Percentiles rank a stretch among this genome's conserved stretches.
Conservation (phyloP, 106 monocot genomes). For the Allium fistulosum region DNA sequence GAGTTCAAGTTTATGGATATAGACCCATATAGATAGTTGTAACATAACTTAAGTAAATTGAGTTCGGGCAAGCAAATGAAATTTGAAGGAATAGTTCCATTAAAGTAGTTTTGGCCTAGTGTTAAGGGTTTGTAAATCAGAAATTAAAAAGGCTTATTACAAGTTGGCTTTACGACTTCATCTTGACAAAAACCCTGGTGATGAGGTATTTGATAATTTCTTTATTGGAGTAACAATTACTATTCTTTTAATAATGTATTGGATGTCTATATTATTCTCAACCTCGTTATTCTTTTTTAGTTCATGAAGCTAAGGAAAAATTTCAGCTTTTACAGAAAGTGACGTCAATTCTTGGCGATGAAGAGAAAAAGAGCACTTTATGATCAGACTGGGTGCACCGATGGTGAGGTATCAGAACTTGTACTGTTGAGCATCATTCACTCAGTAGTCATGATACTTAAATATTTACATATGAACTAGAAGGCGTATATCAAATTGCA, state of each 20-base stretch:
- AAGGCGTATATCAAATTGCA: no score
- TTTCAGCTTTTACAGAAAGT: conserved; percentile 92
- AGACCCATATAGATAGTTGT: no score
- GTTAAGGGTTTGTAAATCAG: no score
- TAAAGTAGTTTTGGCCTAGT: no score
- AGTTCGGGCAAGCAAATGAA: no score
- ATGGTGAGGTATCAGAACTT: conserved; percentile 43
- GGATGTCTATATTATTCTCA: neutral
- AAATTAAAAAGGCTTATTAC: conserved; percentile 95
- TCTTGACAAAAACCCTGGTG: no score
- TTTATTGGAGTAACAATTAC: neutral
- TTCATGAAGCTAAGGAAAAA: conserved; percentile 86
- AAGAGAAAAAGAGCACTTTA: conserved; percentile 85
- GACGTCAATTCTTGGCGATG: conserved; percentile 88
- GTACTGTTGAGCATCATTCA: neutral
- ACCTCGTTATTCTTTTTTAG: neutral
- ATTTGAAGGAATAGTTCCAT: no score
- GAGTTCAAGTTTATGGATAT: no score
- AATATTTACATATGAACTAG: neutral
- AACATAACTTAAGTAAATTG: no score
- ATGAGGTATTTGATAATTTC: conserved; percentile 48
- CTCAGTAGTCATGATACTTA: neutral
- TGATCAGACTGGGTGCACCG: conserved; percentile 86
- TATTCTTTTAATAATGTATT: neutral
- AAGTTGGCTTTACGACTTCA: no score